phyloP scores from a whole-genome alignment of 2,329 filamentous ascomycete species.

The Xylariaceae sp. region DNA sequence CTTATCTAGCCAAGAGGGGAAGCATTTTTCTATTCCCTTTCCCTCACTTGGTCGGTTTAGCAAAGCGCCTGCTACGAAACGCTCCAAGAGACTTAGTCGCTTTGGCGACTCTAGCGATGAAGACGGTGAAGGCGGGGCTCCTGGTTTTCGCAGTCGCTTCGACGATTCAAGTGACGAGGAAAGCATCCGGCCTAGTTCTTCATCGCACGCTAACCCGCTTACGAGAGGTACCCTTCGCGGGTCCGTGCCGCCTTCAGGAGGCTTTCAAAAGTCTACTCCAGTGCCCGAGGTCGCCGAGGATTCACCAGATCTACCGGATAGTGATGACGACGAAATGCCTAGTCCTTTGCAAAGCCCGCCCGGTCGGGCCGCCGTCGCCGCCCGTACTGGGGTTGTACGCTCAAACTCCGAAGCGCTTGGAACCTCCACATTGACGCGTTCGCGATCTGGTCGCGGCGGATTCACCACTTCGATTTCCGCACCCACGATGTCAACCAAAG shows the following conservation, averaged over 20 bases:
- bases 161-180: slow-evolving; percentile 73
- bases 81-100: slow-evolving; percentile 45
- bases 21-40: slow-evolving; percentile 43
- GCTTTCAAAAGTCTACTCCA: slow-evolving; percentile 62
- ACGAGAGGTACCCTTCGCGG: slow-evolving; percentile 37
- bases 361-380: slow-evolving; percentile 20
- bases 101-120: slow-evolving; percentile 68
- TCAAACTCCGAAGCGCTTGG: slow-evolving; percentile 33
- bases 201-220: slow-evolving; percentile 29
- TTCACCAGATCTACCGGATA: slow-evolving; percentile 64
- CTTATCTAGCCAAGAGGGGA: slow-evolving; percentile 41
- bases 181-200: slow-evolving; percentile 41
- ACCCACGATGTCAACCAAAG: slow-evolving; percentile 36
- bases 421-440: slow-evolving; percentile 33
- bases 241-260: slow-evolving; percentile 39
- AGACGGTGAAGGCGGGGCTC: slow-evolving; percentile 42
- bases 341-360: slow-evolving; percentile 32
- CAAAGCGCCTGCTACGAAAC: slow-evolving; percentile 34
- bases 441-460: slow-evolving; percentile 32
- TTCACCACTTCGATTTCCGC: slow-evolving; percentile 21
- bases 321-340: slow-evolving; percentile 46
- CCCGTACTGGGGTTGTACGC: slow-evolving; percentile 14
- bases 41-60: slow-evolving; percentile 48
- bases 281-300: slow-evolving; percentile 51
- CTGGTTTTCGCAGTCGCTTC: slow-evolving; percentile 61